Percentiles rank a stretch among this genome's conserved stretches.
Evolutionary conservation across 2,329 filamentous ascomycete genomes (phyloP).

Genomic region (Fusarium neocosmosporiellum): DNA sequence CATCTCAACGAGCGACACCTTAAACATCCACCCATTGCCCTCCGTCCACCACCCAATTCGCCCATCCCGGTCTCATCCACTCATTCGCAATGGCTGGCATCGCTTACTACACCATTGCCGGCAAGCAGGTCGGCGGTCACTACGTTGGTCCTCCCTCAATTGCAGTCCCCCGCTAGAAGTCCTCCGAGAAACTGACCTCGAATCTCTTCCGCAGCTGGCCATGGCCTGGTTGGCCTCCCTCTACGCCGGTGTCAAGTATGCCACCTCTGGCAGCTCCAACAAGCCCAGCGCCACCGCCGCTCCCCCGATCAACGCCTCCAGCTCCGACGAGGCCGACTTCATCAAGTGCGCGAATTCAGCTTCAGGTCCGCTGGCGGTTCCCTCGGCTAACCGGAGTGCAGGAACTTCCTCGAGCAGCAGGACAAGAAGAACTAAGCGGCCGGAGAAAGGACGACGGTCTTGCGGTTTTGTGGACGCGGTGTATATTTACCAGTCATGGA

Average conservation of each 20-base stretch:
- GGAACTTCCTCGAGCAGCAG: slow-evolving; percentile 55
- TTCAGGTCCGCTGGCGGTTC: background rate
- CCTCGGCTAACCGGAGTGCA: slow-evolving; percentile 43
- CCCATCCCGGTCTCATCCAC: slow-evolving; percentile 37
- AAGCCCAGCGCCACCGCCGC: slow-evolving; percentile 56
- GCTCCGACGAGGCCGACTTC: slow-evolving; percentile 72
- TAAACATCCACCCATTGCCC: slow-evolving; percentile 45
- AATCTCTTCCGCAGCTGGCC: slow-evolving; percentile 58
- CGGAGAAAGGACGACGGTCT: slow-evolving; percentile 26
- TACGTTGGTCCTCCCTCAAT: slow-evolving; percentile 59
- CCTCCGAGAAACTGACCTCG: slow-evolving; percentile 35
- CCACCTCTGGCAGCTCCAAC: slow-evolving; percentile 59
- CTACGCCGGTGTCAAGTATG: slow-evolving; percentile 61
- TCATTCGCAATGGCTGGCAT: slow-evolving; percentile 52
- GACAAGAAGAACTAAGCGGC: slow-evolving; percentile 54
- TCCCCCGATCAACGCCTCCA: slow-evolving; percentile 71
- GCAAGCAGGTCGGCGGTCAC: slow-evolving; percentile 70
- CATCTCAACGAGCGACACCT: slow-evolving; percentile 41
- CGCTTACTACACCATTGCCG: slow-evolving; percentile 65
- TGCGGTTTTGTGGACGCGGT: slow-evolving; percentile 46
- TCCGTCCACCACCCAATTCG: slow-evolving; percentile 43
- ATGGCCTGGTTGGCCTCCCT: slow-evolving; percentile 66
- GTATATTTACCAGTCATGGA: slow-evolving; percentile 48
- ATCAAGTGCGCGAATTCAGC: slow-evolving; percentile 66
- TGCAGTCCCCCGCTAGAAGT: slow-evolving; percentile 10